Conservation (phyloP, 805 yeast species). For the Kuraishia floccosa region DNA sequence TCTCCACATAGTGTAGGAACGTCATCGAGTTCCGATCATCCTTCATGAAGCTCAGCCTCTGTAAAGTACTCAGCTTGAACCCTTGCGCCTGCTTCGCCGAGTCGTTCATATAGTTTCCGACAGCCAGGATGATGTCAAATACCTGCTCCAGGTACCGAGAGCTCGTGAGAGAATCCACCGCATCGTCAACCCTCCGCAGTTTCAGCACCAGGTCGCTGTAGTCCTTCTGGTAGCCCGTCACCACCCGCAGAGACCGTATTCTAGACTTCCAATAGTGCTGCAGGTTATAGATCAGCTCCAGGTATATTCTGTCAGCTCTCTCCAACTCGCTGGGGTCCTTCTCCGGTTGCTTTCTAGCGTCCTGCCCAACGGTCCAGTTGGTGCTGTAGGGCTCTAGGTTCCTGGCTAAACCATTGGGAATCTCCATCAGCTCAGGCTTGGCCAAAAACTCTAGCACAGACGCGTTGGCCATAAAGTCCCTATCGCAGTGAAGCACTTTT, state of each 20-base stretch:
- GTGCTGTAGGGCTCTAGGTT: constrained; percentile 74
- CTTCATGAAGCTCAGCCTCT: constrained; percentile 80
- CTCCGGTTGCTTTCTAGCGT: constrained; percentile 31
- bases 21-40: constrained; percentile 83
- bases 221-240: constrained; percentile 66
- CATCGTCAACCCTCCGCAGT: constrained; percentile 60
- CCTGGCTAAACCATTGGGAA: constrained; percentile 58
- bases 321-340: constrained; percentile 71
- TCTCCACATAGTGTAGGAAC: constrained; percentile 87
- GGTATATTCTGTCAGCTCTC: constrained; percentile 75
- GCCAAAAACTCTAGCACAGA: constrained; percentile 80
- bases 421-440: constrained; percentile 63
- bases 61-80: constrained; percentile 82
- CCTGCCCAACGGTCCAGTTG: constrained; percentile 45
- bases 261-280: constrained; percentile 89
- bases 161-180: constrained; percentile 51
- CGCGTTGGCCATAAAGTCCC: constrained; percentile 52
- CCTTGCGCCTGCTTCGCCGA: constrained; percentile 88
- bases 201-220: constrained; percentile 61
- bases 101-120: constrained; percentile 96
- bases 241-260: constrained; percentile 68
- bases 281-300: constrained; percentile 75
- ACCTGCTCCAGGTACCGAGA: constrained; percentile 63
- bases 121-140: constrained; percentile 75
- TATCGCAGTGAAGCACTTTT: constrained; percentile 70